These are phyloP conservation scores for Teratosphaeria destructans DNA, from an alignment of 2,329 filamentous ascomycete genomes.

Conservation along the genomic window DNA sequence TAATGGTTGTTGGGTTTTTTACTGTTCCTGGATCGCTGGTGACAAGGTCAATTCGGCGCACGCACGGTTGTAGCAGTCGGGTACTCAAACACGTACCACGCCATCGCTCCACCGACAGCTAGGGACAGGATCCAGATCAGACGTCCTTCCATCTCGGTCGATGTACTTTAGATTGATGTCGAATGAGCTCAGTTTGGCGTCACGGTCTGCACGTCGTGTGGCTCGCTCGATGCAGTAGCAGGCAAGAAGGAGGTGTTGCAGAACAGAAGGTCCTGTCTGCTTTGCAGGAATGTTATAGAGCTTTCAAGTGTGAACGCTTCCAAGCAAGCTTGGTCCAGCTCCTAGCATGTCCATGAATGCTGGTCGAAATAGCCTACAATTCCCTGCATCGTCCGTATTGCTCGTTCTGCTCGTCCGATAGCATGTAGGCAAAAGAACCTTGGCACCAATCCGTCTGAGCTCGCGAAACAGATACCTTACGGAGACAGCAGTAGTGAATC, in stretches of 20 bases:
- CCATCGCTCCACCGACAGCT: neutral
- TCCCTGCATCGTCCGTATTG: neutral
- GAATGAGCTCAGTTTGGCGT: neutral
- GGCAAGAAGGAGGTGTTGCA: neutral
- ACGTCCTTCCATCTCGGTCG: neutral
- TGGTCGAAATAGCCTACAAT: neutral
- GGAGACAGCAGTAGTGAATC: neutral
- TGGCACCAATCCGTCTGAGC: neutral
- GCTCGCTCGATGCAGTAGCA: neutral
- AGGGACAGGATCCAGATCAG: neutral
- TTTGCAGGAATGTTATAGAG: neutral
- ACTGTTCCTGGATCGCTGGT: neutral
- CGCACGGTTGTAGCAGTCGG: neutral
- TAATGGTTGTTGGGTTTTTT: neutral
- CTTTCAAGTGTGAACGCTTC: neutral
- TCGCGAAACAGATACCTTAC: neutral
- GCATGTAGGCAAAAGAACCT: neutral
- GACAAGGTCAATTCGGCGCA: neutral
- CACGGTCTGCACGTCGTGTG: neutral
- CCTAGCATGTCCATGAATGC: neutral
- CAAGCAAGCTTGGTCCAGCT: neutral
- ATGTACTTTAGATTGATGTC: neutral
- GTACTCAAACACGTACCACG: neutral
- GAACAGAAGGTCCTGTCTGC: neutral
- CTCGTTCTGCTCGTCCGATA: neutral